Base-by-base conservation (phyloP, 1,284 basidiomycete species). In the Fistulinella cinereoalba region DNA sequence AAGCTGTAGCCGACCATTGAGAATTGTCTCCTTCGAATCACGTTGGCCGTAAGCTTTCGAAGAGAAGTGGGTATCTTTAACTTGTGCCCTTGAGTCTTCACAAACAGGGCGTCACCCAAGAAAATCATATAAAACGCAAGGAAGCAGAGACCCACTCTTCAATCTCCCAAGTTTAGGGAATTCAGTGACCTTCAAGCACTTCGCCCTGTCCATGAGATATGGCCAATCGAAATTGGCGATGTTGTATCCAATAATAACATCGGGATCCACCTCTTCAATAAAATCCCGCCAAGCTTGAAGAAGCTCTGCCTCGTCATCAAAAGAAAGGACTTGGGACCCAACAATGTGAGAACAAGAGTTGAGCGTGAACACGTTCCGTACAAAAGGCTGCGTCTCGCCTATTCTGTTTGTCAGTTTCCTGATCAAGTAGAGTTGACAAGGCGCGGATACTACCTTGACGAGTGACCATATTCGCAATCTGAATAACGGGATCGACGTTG, bases 401-500 rank as follows among this genome's bases (percentile, higher is more conserved):
- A 23, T 44, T 51, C 24, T n/a, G 37, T 45, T 37, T 42, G 33
- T 54, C 12, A 49, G 25, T 36, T 16, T 31, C 4, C 33, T 31
- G 38, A 28, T 23, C 28, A 11, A 21, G 33, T 9, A 32, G 23
- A 33, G 25, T 15, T 15, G 16, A 19, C 10, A 31, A 32, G 16
- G 15, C 19, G 21, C 25, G n/a, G 6, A 37, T 22, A 50, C 53
- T 70, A 91, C 93, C 93, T 78, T 97, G 95, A 3, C 87, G 77
- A 24, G 93, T 97, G 1, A 97, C 94, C 94, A 97, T 97, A 63
- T 92, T 95, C 1, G 94, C 94, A 48, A 97, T 97, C 60, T 97
- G 94, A 58, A 97, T 97, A 48, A 97, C 92, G 3, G 94, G 94
- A 64, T 97, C 94, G 21, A 79, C 68, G 13, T 85, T 73, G 3